A percentile compares a stretch with the other conserved stretches of the same genome.
These are phyloP conservation scores for Aureobasidium lini DNA, from an alignment of 2,329 filamentous ascomycete species.

Conservation along the genomic window DNA sequence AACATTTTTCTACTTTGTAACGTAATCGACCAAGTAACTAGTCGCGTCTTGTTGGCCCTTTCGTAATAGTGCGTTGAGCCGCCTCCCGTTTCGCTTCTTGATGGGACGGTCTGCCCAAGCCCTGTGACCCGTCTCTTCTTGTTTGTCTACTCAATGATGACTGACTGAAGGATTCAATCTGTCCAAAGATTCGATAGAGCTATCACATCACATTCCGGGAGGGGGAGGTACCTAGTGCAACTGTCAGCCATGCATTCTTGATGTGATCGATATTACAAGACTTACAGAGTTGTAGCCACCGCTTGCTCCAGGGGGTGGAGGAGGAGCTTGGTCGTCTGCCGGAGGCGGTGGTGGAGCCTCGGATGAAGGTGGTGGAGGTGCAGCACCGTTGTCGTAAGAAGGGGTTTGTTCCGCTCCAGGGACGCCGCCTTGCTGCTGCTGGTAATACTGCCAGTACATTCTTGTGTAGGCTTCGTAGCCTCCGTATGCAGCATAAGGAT, in stretches of 20 bases:
- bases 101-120: background rate
- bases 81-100: background rate
- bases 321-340: conserved; percentile 29
- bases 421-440: conserved; percentile 16
- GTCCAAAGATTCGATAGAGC: background rate
- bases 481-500: conserved; percentile 83
- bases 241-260: conserved; percentile 7
- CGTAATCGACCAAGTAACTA: background rate
- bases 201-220: conserved; percentile 36
- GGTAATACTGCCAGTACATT: conserved; percentile 18
- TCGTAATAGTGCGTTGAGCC: background rate
- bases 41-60: too few species aligned
- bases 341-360: conserved; percentile 21
- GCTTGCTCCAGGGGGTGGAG: conserved; percentile 47
- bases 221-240: conserved; percentile 42
- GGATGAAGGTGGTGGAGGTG: conserved; percentile 21
- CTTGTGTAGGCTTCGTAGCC: conserved; percentile 44
- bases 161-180: background rate
- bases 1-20: background rate
- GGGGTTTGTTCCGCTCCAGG: background rate
- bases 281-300: conserved; percentile 59
- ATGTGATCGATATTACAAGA: conserved; percentile 15
- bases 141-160: background rate
- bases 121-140: background rate
- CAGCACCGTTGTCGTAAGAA: conserved; percentile 33